phyloP scores from a whole-genome alignment of 345 rosid genomes.

The Cardamine chenopodiifolia region DNA sequence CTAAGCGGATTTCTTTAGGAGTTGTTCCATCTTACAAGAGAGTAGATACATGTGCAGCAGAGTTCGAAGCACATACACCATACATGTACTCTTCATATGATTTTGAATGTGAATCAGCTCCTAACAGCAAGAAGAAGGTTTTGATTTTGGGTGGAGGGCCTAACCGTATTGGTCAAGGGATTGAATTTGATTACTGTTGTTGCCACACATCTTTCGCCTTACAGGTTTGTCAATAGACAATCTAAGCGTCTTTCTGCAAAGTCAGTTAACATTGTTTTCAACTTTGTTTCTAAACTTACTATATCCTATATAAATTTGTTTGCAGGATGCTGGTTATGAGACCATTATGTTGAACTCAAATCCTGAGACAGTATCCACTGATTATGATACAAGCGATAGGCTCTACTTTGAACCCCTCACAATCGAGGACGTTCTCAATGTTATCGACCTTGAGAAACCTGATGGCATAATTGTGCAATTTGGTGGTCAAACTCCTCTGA shows the following conservation, averaged over 20 bases:
- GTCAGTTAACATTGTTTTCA: background rate
- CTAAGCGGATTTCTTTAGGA: slow-evolving; percentile 63
- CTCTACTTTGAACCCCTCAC: slow-evolving; percentile 96
- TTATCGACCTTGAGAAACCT: slow-evolving; percentile 86
- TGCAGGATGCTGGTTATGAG: slow-evolving; percentile 95
- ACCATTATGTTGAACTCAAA: slow-evolving; percentile 99
- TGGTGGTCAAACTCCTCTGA: slow-evolving; percentile 98
- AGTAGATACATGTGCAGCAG: slow-evolving; percentile 99
- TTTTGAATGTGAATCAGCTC: slow-evolving; percentile 90
- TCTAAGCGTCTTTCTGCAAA: slow-evolving; percentile 10
- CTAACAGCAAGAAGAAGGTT: slow-evolving; percentile 76
- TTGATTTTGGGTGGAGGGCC: slow-evolving; percentile 99
- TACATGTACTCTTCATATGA: slow-evolving; percentile 97
- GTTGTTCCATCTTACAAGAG: slow-evolving; percentile 85
- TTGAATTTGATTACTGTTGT: slow-evolving; percentile 98
- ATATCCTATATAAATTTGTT: slow-evolving; percentile 4
- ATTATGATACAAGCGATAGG: slow-evolving; percentile 94
- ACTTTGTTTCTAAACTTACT: slow-evolving; percentile 11
- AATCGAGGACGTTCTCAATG: slow-evolving; percentile 83
- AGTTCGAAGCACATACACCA: slow-evolving; percentile 95
- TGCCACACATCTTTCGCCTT: slow-evolving; percentile 95
- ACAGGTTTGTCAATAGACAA: slow-evolving; percentile 60
- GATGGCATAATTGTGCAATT: slow-evolving; percentile 97
- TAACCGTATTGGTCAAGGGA: slow-evolving; percentile 96
- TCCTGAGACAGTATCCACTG: slow-evolving; percentile 96